Evolutionary conservation across 345 rosid genomes (phyloP), one percentile per base, ranked within the genome.

Genomic region (Lepidium didymum): DNA sequence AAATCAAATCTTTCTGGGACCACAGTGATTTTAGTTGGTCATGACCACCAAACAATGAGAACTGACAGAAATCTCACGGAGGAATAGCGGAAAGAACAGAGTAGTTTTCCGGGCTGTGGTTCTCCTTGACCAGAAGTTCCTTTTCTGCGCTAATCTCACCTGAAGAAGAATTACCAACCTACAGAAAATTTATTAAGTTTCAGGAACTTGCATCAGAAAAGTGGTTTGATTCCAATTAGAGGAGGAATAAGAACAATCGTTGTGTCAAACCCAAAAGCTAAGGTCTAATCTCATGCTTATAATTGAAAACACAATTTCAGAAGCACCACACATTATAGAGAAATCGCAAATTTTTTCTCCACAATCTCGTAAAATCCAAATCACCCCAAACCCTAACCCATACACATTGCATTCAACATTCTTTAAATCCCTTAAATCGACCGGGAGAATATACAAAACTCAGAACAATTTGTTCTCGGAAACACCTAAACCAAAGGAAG

Each of bases 61-160:
- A 58, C 31, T 7, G 33, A 35, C 11, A 42, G 55, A 67, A 23
- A 68, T 10, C 88, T 85, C 77, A 93, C 98, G 98, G 94, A 31
- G 86, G 85, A 37, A 88, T 52, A 0, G 96, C 86, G 16, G 96
- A 81, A 47, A 63, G 49, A 72, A 82, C 68, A 56, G 95, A 84
- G 79, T 87, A 93, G 67, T 60, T 76, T 72, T 93, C 88, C 27
- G 85, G 69, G 74, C 64, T 51, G 60, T 66, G 78, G 25, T 0
- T 54, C 64, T 78, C 80, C 52, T 77, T 78, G 56, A 88, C 68
- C 70, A 93, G 85, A 75, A 89, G 97, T 70, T 88, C 89, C 31
- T 80, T 83, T n/a, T 67, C 78, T 25, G 62, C 53, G 41, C 51
- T 79, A 37, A 84, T 87, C 89, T 81, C 97, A 35, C 78, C 85